Conservation (phyloP, 805 yeast genomes). For the Cyberlindnera mississippiensis region DNA sequence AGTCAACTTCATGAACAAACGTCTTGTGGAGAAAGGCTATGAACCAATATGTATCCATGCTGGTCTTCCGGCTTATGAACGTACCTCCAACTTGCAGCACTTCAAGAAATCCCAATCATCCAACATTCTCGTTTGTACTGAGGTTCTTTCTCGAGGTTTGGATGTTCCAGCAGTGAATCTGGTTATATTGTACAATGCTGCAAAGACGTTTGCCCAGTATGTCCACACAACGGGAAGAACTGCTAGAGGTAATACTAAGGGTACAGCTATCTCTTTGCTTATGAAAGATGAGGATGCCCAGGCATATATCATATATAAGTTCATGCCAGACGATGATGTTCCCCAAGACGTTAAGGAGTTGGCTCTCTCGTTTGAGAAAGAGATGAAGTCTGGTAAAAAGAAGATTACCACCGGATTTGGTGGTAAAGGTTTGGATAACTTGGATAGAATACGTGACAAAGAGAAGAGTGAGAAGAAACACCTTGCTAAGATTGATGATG, state of each 20-base stretch:
- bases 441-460: conserved; percentile 58
- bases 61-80: conserved; percentile 81
- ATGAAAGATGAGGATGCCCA: conserved; percentile 59
- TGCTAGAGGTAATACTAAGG: conserved; percentile 77
- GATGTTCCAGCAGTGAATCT: conserved; percentile 84
- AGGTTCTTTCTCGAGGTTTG: conserved; percentile 91
- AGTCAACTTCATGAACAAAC: conserved; percentile 68
- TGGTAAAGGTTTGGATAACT: conserved; percentile 82
- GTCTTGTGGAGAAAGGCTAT: conserved; percentile 49
- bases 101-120: conserved; percentile 47
- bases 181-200: conserved; percentile 79
- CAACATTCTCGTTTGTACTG: conserved; percentile 79
- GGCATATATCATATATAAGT: conserved; percentile 51
- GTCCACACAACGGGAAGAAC: conserved; percentile 96
- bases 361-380: conserved; percentile 52
- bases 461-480: conserved; percentile 47
- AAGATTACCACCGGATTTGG: conserved; percentile 78
- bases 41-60: conserved; percentile 79
- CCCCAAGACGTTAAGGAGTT: conserved; percentile 47
- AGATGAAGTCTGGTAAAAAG: conserved; percentile 63
- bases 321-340: conserved; percentile 49
- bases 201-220: conserved; percentile 90
- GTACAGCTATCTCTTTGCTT: conserved; percentile 73
- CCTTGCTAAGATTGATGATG: conserved; percentile 38
- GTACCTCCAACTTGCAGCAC: conserved; percentile 68